Evolutionary conservation across 2,329 filamentous ascomycete species (phyloP).

Genomic region (Trichoderma sp.): DNA sequence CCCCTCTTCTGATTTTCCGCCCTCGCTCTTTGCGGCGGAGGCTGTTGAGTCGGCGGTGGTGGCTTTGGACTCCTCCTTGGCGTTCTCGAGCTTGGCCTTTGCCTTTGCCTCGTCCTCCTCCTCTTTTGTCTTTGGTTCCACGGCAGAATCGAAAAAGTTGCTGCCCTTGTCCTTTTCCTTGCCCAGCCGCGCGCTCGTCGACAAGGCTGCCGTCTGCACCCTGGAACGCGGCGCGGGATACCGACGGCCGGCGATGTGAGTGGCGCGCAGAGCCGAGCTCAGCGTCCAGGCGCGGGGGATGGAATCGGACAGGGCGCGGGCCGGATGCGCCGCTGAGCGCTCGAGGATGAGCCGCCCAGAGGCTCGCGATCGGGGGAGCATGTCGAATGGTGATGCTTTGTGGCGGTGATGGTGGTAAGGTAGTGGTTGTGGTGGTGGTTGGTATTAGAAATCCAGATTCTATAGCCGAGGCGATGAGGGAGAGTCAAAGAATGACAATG

Average conservation of each 20-base stretch:
- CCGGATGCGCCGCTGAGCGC: constrained; percentile 38
- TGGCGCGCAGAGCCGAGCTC: constrained; percentile 36
- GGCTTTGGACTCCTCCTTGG: constrained; percentile 51
- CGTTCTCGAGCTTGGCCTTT: constrained; percentile 54
- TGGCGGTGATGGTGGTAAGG: background rate
- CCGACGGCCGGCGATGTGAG: constrained; percentile 40
- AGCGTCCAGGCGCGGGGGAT: constrained; percentile 37
- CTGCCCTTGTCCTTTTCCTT: constrained; percentile 48
- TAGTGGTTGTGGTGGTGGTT: background rate
- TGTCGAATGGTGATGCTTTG: constrained; percentile 32
- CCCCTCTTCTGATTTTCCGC: constrained; percentile 50
- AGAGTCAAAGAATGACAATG: background rate
- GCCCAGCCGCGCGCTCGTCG: constrained; percentile 40
- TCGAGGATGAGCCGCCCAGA: constrained; percentile 46
- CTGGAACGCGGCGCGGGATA: constrained; percentile 38
- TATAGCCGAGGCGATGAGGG: background rate
- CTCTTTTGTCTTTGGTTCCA: constrained; percentile 51
- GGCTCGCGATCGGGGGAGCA: constrained; percentile 48
- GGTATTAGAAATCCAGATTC: constrained; percentile 6
- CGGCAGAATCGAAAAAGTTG: constrained; percentile 55
- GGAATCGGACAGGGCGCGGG: constrained; percentile 34
- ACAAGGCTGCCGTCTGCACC: constrained; percentile 41
- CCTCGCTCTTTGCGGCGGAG: constrained; percentile 51
- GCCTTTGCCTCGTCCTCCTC: constrained; percentile 59
- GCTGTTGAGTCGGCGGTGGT: constrained; percentile 40